Conservation (phyloP, 345 rosid genomes). For the Bretschneidera sinensis region DNA sequence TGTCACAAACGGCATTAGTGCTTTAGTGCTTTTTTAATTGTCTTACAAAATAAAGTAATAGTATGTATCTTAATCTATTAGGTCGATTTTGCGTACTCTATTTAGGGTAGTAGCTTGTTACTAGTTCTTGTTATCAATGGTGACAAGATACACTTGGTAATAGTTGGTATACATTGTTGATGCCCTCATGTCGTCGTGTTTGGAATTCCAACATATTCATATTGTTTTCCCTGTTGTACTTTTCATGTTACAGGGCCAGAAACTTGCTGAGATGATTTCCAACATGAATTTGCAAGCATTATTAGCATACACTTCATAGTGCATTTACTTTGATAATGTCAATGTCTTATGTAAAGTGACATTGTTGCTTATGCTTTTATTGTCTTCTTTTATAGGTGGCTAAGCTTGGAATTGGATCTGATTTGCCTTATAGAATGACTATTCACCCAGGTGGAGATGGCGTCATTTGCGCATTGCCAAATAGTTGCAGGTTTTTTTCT, state of each 20-base stretch:
- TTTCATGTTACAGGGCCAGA: not conserved
- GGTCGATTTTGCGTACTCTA: too few relatives aligned
- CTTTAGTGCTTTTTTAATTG: too few relatives aligned
- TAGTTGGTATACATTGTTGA: not conserved
- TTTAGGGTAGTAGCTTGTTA: too few relatives aligned
- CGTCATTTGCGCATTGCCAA: slow-evolving; percentile 63
- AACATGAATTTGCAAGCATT: not conserved
- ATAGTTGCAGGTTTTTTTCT: slow-evolving; percentile 57
- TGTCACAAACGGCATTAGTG: too few relatives aligned
- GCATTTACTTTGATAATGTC: not conserved
- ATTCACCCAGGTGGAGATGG: slow-evolving; percentile 81
- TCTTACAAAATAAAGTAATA: too few relatives aligned
- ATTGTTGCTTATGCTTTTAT: not conserved
- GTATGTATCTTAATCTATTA: too few relatives aligned
- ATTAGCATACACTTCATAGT: not conserved
- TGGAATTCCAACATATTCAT: not conserved
- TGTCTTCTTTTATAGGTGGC: slow-evolving; percentile 37
- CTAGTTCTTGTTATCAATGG: too few relatives aligned
- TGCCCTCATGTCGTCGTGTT: not conserved
- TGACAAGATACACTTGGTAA: too few relatives aligned
- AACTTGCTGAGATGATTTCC: not conserved
- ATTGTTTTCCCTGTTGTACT: not conserved
- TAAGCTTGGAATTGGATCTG: slow-evolving; percentile 48
- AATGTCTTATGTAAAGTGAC: not conserved
- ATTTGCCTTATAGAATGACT: slow-evolving; percentile 79